Conservation (phyloP, 129 eudicot species). For the Flaveria ramosissima region DNA sequence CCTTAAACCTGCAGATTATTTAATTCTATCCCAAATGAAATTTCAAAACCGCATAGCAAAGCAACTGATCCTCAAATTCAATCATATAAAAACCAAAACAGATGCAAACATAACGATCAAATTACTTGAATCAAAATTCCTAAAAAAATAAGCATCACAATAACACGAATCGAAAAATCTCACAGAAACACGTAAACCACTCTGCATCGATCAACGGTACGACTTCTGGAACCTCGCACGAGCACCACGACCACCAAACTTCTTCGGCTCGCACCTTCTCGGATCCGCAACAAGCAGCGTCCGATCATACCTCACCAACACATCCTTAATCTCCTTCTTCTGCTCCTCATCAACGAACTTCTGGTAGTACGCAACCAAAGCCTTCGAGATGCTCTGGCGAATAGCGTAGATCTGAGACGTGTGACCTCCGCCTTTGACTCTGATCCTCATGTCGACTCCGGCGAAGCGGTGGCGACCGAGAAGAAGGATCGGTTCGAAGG, state of each 20-base stretch:
- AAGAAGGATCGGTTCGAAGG: slow-evolving; percentile 19
- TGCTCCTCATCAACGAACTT: slow-evolving; percentile 19
- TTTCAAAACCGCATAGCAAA: neutral
- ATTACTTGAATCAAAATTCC: neutral
- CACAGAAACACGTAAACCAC: slow-evolving; percentile 20
- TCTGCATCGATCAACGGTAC: slow-evolving; percentile 17
- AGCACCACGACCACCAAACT: slow-evolving; percentile 24
- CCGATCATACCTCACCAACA: slow-evolving; percentile 10
- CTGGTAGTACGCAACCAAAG: slow-evolving; percentile 16
- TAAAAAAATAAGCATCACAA: neutral
- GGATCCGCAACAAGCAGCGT: slow-evolving; percentile 20
- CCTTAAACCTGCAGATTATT: neutral
- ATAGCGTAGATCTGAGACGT: slow-evolving; percentile 14
- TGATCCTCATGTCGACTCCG: slow-evolving; percentile 15
- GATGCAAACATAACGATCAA: neutral
- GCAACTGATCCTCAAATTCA: neutral
- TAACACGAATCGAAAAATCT: neutral
- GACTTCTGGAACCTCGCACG: slow-evolving; percentile 22
- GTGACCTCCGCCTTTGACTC: slow-evolving; percentile 13
- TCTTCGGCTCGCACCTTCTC: slow-evolving; percentile 23
- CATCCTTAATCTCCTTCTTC: slow-evolving; percentile 22
- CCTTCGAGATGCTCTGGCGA: slow-evolving; percentile 14
- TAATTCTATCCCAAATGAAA: neutral
- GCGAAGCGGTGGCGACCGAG: slow-evolving; percentile 22
- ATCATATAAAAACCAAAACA: neutral